phyloP scores from a whole-genome alignment of 2,329 filamentous ascomycete genomes.

The Penicillium sp. region DNA sequence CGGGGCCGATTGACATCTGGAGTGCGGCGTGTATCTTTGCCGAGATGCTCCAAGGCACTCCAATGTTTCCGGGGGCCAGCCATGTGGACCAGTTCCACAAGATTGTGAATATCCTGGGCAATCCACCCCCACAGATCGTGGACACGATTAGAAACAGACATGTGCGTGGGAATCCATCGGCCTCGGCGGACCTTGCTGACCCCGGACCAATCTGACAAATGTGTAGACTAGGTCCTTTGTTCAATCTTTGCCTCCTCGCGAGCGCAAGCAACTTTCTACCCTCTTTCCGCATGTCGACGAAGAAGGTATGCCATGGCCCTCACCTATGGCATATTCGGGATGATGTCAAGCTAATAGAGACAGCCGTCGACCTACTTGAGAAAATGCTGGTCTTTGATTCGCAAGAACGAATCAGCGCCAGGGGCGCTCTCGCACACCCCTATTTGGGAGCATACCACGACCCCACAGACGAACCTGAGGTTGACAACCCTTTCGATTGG shows the following conservation, averaged over 20 bases:
- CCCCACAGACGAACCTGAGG: slow-evolving; percentile 88
- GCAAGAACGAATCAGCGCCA: slow-evolving; percentile 83
- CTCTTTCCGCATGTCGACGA: not conserved
- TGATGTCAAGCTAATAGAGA: slow-evolving; percentile 11
- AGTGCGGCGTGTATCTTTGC: slow-evolving; percentile 98
- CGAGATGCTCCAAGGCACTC: slow-evolving; percentile 98
- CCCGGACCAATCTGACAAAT: not conserved
- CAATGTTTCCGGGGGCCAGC: slow-evolving; percentile 94
- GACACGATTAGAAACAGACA: slow-evolving; percentile 97
- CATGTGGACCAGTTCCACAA: slow-evolving; percentile 99
- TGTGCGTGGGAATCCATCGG: slow-evolving; percentile 50
- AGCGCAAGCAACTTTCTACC: slow-evolving; percentile 81
- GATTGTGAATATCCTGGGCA: slow-evolving; percentile 93
- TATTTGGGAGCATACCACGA: slow-evolving; percentile 97
- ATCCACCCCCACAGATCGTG: slow-evolving; percentile 93
- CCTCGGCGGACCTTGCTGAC: slow-evolving; percentile 20
- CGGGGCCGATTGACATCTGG: slow-evolving; percentile 98
- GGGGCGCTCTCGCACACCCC: slow-evolving; percentile 78
- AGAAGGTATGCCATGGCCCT: too few relatives aligned
- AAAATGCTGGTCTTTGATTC: slow-evolving; percentile 97
- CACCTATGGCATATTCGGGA: too few relatives aligned
- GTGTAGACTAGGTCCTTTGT: slow-evolving; percentile 85
- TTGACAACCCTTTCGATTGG: slow-evolving; percentile 97
- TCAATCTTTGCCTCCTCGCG: slow-evolving; percentile 89
- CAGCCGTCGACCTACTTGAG: slow-evolving; percentile 88